These are phyloP conservation scores for Coemansia sp. DNA, from an alignment of 192 early-diverging fungal species.

Conservation along the genomic window DNA sequence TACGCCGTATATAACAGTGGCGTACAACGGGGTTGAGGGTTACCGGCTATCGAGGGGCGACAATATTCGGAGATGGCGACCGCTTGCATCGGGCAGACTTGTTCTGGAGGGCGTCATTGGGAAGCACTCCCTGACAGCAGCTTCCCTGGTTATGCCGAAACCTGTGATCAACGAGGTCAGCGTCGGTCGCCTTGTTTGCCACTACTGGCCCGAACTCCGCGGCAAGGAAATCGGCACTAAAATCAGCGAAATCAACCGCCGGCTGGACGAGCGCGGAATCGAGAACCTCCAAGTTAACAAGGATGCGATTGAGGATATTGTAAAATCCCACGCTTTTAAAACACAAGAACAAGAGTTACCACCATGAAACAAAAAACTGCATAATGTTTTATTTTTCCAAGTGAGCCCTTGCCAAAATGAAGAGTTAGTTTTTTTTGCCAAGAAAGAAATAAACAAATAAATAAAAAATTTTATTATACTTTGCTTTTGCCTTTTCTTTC, in stretches of 20 bases:
- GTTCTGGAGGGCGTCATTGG: constrained; percentile 33
- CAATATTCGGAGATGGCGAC: constrained; percentile 30
- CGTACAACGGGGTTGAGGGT: constrained; percentile 35
- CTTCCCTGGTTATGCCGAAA: constrained; percentile 22
- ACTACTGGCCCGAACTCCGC: constrained; percentile 38
- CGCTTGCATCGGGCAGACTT: constrained; percentile 25
- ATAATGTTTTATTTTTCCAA: too few relatives aligned
- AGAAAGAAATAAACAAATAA: too few relatives aligned
- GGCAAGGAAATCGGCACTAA: constrained; percentile 40
- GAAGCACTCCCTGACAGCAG: constrained; percentile 32
- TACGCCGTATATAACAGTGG: constrained; percentile 38
- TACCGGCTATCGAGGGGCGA: constrained; percentile 8
- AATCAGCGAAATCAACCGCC: constrained; percentile 21
- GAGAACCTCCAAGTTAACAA: constrained; percentile 38
- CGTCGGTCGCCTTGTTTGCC: constrained; percentile 43
- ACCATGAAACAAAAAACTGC: background rate
- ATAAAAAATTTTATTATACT: too few relatives aligned
- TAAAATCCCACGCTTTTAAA: constrained; percentile 13
- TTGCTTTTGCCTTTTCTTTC: too few relatives aligned
- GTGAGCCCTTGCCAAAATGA: too few relatives aligned
- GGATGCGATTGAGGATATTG: constrained; percentile 26
- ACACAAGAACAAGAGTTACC: constrained; percentile 6
- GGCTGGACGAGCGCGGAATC: constrained; percentile 30
- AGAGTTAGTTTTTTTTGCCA: too few relatives aligned
- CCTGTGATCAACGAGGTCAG: constrained; percentile 30